Evolutionary conservation across 1,139 yeast genomes (phyloP).

Genomic region (Zygoascus hellenicus): DNA sequence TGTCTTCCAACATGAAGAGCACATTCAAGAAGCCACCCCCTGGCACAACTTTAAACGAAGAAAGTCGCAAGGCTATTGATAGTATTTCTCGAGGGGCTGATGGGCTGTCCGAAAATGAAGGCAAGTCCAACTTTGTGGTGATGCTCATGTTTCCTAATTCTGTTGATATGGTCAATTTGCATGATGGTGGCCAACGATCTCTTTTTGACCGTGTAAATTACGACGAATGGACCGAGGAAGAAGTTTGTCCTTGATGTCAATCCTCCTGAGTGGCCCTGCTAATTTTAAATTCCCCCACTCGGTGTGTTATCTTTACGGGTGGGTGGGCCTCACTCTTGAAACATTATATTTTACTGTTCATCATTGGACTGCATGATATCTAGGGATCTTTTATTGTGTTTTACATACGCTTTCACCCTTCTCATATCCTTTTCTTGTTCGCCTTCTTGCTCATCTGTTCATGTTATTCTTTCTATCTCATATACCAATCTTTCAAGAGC

Average conservation of each 20-base stretch:
- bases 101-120: slow-evolving; percentile 66
- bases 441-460: too few species aligned
- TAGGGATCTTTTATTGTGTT: too few species aligned
- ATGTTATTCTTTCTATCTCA: too few species aligned
- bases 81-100: slow-evolving; percentile 78
- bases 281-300: background rate
- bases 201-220: slow-evolving; percentile 31
- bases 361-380: too few species aligned
- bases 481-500: too few species aligned
- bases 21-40: slow-evolving; percentile 72
- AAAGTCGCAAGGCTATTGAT: slow-evolving; percentile 54
- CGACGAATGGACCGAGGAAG: slow-evolving; percentile 70
- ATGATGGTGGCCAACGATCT: slow-evolving; percentile 39
- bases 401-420: too few species aligned
- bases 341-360: too few species aligned
- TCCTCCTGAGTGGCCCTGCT: background rate
- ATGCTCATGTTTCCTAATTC: slow-evolving; percentile 63
- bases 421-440: too few species aligned
- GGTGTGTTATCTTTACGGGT: too few species aligned
- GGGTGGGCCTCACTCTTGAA: too few species aligned
- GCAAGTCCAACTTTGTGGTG: slow-evolving; percentile 63
- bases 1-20: slow-evolving; percentile 55
- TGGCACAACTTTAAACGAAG: slow-evolving; percentile 52
- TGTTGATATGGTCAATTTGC: slow-evolving; percentile 63
- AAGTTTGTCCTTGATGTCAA: slow-evolving; percentile 56